These are phyloP conservation scores for Tolypocladium album DNA, from an alignment of 2,329 filamentous ascomycete species.

Conservation along the genomic window DNA sequence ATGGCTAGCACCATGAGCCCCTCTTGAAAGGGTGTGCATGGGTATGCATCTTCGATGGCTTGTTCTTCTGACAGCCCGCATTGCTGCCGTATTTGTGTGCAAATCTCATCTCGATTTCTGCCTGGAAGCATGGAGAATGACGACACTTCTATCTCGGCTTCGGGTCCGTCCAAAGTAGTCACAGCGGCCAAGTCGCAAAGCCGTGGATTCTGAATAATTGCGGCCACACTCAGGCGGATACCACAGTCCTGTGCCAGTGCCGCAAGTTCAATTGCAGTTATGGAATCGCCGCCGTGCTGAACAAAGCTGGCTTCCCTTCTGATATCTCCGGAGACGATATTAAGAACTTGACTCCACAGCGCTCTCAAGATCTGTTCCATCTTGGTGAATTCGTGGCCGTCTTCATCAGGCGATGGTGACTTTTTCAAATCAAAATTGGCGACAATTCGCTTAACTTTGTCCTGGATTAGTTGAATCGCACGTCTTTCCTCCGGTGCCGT, in stretches of 20 bases:
- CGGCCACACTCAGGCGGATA: not conserved
- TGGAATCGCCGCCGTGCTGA: not conserved
- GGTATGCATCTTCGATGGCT: not conserved
- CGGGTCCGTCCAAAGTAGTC: not conserved
- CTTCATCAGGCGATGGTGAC: not conserved
- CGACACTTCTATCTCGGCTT: not conserved
- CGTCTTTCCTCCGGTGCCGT: not conserved
- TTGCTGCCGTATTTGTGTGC: not conserved
- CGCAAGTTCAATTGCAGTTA: not conserved
- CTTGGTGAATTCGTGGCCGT: not conserved
- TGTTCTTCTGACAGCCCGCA: not conserved
- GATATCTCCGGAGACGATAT: not conserved
- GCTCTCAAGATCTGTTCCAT: not conserved
- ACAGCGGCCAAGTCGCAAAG: not conserved
- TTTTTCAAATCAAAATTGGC: not conserved
- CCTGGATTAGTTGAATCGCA: not conserved
- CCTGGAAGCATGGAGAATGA: not conserved
- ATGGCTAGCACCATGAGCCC: constrained; percentile 24
- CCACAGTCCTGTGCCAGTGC: not conserved
- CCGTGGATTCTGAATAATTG: not conserved
- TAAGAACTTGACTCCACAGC: not conserved
- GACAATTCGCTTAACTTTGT: not conserved
- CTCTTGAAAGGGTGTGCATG: constrained; percentile 18
- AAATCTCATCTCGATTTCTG: not conserved
- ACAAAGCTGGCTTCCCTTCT: not conserved